Evolutionary conservation across 2,329 filamentous ascomycete genomes (phyloP).

Genomic region (Pseudogymnoascus sp.): DNA sequence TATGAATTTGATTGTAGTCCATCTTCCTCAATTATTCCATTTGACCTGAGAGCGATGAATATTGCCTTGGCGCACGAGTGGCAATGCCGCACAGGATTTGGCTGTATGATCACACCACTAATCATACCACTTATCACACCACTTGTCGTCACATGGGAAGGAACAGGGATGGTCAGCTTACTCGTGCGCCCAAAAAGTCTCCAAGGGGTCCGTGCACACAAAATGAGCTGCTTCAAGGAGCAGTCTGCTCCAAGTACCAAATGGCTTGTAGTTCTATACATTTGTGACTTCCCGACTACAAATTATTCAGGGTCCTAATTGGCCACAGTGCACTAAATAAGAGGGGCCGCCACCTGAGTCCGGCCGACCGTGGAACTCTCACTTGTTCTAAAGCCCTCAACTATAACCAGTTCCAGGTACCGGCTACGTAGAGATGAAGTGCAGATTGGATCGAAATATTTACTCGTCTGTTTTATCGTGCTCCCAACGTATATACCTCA

Average conservation of each 20-base stretch:
- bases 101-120: not conserved
- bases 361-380: not conserved
- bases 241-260: not conserved
- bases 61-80: not conserved
- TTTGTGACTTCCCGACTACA: not conserved
- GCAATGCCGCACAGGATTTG: not conserved
- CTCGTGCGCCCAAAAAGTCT: not conserved
- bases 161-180: not conserved
- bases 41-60: not conserved
- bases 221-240: no score
- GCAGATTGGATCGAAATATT: not conserved
- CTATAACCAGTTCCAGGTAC: not conserved
- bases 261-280: not conserved
- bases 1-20: not conserved
- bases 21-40: not conserved
- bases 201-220: no score
- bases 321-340: not conserved
- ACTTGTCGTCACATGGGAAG: not conserved
- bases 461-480: not conserved
- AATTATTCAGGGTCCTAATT: not conserved
- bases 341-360: not conserved
- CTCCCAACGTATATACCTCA: not conserved
- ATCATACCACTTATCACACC: slow-evolving; percentile 2
- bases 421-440: not conserved
- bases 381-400: not conserved